Evolutionary conservation across 2,329 filamentous ascomycete species (phyloP), one percentile per base, ranked within the genome.

Genomic region (Ceratocystis eucalypticola): DNA sequence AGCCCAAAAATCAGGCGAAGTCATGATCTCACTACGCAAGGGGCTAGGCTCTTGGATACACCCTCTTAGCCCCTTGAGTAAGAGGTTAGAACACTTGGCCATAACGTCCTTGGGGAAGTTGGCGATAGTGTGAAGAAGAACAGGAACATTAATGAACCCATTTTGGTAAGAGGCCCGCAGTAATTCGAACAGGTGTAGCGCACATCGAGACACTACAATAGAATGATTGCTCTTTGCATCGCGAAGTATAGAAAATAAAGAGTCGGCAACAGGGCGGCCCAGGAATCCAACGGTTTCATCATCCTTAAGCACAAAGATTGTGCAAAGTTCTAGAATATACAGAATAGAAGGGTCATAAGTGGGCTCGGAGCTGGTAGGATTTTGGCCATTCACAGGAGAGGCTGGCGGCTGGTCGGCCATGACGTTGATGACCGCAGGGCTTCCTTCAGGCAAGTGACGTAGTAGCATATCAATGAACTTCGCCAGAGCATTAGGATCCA

Each of bases 1-100:
- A 4, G 88, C 88, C 94, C 94, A 99, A 75, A 99, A 97, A 73
- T 99, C 94, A 0, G 94, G 94, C 20, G 93, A 97, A 15, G 90
- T 93, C 76, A 96, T 95, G 70, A 97, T 89, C 76, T 97, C 93
- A 70, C 89, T 96, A 67, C 90, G 86, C 33, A 99, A 78, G 12
- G 88, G 85, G 30, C 86, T 86, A 0, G 90, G 85, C 68, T 88
- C 84, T 64, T 88, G 85, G 70, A 96, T 89, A 71, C 92, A 96
- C 57, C 86, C 80, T 57, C 86, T 84, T 30, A 99, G 78, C 0
- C 93, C 93, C 71, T 88, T 87, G 20, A 96, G 79, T 0, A 95
- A 84, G 3, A 90, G 83, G 41, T 85, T 80, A 0, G 91, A 88
- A 17, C 89, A 88, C 74, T 88, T 88, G 65, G 88, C 85, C 22